Base-by-base conservation (phyloP, 257 asterid species). In the Scutellaria barbata region DNA sequence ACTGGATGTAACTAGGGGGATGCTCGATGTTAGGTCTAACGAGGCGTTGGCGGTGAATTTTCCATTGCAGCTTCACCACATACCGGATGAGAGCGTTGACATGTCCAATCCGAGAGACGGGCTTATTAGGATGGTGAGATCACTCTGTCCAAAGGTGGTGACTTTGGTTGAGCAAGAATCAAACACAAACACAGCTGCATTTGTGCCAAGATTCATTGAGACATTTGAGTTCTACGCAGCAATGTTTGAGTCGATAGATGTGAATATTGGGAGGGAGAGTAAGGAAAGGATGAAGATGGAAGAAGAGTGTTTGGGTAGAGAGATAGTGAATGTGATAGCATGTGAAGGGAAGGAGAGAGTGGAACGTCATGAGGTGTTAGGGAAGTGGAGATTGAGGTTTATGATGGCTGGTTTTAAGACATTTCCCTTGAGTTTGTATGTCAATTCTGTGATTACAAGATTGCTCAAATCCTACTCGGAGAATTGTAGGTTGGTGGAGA, bases 261-360 rank as follows among this genome's bases (percentile, higher is more conserved):
- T 82, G 5, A 81, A 82, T 0, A 53, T 86, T 76, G 72, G 82
- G 1, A 80, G 96, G 87, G 92, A 81, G 56, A 71, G 81, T 71
- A 87, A 84, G 85, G 96, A 90, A 48, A 74, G 98, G 40, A 84
- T 93, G 10, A 82, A 79, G 5, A 94, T 90, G 74, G 98, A 93
- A 87, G 85, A 87, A 66, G 91, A 89, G 14, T 93, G 98, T 43
- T 55, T 89, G 77, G 98, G 96, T 0, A 81, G 96, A 75, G 97
- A 90, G n/a, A 81, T 93, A 2, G 98, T 93, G 78, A 93, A 89
- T 76, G 81, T 90, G 56, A 83, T 93, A 51, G 98, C 98, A 4
- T 93, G 98, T 7, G 98, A 93, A 57, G 97, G 97, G 71, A 83
- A 64, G 84, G 98, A 89, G 63, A 86, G 98, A 69, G 95, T 86